Percentiles rank a stretch among this genome's conserved stretches.
phyloP scores from a whole-genome alignment of 768 basidiomycete genomes.

The Naganishia friedmannii region DNA sequence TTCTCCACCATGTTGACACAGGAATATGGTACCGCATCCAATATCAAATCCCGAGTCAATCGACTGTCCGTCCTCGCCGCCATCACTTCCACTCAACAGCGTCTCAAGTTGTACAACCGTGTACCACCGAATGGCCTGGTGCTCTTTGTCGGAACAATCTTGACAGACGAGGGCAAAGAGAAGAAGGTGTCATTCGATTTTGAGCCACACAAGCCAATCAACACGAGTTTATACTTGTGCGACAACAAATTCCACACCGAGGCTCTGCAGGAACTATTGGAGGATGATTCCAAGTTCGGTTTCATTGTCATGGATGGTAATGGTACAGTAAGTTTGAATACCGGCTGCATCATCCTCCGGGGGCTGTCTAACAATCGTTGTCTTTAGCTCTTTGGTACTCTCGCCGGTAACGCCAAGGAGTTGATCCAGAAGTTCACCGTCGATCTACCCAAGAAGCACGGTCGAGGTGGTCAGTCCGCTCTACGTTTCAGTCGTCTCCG shows the following conservation, averaged over 20 bases:
- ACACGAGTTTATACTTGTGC: slow-evolving; percentile 96
- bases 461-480: slow-evolving; percentile 99
- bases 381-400: slow-evolving; percentile 75
- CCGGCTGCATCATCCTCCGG: neutral
- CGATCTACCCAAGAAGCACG: slow-evolving; percentile 98
- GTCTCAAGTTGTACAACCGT: slow-evolving; percentile 91
- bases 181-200: slow-evolving; percentile 99
- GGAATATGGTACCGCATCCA: slow-evolving; percentile 97
- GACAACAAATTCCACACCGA: slow-evolving; percentile 99
- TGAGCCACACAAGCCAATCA: slow-evolving; percentile 97
- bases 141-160: slow-evolving; percentile 94
- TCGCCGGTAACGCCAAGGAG: slow-evolving; percentile 95
- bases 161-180: slow-evolving; percentile 98
- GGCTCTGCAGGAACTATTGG: slow-evolving; percentile 89
- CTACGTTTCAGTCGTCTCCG: slow-evolving; percentile 99
- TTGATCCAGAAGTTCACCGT: slow-evolving; percentile 98
- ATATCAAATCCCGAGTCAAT: slow-evolving; percentile 99
- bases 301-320: slow-evolving; percentile 99
- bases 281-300: slow-evolving; percentile 94
- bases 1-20: slow-evolving; percentile 94
- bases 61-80: slow-evolving; percentile 95
- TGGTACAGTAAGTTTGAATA: slow-evolving; percentile 59
- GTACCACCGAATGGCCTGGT: slow-evolving; percentile 96
- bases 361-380: neutral
- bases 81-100: slow-evolving; percentile 96